These are phyloP conservation scores for Aureoboletus auriporus DNA, from an alignment of 768 basidiomycete genomes.

Conservation along the genomic window DNA sequence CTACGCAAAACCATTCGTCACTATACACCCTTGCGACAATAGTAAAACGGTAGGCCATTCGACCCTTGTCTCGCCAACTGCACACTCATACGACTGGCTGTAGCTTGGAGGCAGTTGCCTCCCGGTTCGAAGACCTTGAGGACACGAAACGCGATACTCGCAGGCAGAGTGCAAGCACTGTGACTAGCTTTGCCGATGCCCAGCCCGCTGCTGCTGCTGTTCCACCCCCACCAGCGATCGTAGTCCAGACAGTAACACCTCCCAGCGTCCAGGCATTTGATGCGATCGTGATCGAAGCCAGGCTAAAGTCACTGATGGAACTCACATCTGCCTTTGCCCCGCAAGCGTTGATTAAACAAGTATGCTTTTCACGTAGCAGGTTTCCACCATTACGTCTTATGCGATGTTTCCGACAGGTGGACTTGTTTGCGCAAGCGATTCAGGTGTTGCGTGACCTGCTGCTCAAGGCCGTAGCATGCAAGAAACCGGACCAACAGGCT, in stretches of 20 bases:
- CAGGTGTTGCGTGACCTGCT: conserved; percentile 66
- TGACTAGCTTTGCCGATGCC: conserved; percentile 22
- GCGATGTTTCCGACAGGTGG: conserved; percentile 44
- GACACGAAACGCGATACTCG: conserved; percentile 27
- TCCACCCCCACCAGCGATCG: conserved; percentile 33
- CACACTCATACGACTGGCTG: background rate
- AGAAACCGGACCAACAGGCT: conserved; percentile 66
- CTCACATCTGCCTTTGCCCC: conserved; percentile 70
- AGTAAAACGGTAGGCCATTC: conserved; percentile 64
- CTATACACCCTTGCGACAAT: conserved; percentile 76
- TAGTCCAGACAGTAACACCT: conserved; percentile 42
- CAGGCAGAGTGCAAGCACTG: conserved; percentile 30
- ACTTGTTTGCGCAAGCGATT: conserved; percentile 64
- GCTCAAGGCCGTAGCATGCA: conserved; percentile 63
- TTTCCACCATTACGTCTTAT: conserved; percentile 3
- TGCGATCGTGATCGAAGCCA: conserved; percentile 66
- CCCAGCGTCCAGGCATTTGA: conserved; percentile 69
- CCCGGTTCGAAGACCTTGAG: conserved; percentile 93
- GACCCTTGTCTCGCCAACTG: conserved; percentile 4
- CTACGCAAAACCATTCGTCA: conserved; percentile 40
- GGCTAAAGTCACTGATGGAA: conserved; percentile 69
- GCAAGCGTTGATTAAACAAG: conserved; percentile 72
- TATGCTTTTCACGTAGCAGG: conserved; percentile 34
- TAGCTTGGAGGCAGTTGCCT: conserved; percentile 91
- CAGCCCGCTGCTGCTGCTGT: conserved; percentile 27